Conservation (phyloP, 169 alveolate species). For the Babesia sp. region DNA sequence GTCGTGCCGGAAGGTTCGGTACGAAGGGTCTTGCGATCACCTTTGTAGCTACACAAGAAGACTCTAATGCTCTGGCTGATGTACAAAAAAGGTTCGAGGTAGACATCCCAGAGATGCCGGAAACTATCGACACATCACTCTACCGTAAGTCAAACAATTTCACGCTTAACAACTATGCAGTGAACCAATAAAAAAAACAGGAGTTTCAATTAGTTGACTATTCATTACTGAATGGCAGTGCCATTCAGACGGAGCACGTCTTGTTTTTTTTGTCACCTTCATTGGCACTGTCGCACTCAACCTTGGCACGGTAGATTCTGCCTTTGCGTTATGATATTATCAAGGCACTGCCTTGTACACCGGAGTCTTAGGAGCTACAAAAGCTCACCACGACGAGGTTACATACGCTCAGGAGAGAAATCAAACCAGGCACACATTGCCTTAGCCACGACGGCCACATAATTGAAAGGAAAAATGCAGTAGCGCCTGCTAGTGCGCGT, state of each 20-base stretch:
- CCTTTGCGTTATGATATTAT: background rate
- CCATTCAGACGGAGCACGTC: background rate
- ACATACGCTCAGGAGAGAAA: conserved; percentile 51
- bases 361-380: background rate
- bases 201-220: conserved; percentile 23
- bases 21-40: conserved; percentile 99
- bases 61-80: conserved; percentile 91
- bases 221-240: background rate
- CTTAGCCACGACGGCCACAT: conserved; percentile 4
- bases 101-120: conserved; percentile 96
- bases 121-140: conserved; percentile 87
- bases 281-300: background rate
- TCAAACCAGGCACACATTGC: conserved; percentile 32
- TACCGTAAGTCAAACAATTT: conserved; percentile 70
- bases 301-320: too few relatives aligned
- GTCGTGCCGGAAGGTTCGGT: conserved; percentile 99
- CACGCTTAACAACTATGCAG: background rate
- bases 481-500: conserved; percentile 52
- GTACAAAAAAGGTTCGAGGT: conserved; percentile 97
- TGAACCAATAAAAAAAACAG: conserved; percentile 57
- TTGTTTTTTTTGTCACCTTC: background rate
- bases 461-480: conserved; percentile 8
- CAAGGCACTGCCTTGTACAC: background rate
- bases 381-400: conserved; percentile 37
- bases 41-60: conserved; percentile 92